Evolutionary conservation across 1,139 yeast species (phyloP), one percentile per base, ranked within the genome.

Genomic region (Yamadazyma diddensiae): DNA sequence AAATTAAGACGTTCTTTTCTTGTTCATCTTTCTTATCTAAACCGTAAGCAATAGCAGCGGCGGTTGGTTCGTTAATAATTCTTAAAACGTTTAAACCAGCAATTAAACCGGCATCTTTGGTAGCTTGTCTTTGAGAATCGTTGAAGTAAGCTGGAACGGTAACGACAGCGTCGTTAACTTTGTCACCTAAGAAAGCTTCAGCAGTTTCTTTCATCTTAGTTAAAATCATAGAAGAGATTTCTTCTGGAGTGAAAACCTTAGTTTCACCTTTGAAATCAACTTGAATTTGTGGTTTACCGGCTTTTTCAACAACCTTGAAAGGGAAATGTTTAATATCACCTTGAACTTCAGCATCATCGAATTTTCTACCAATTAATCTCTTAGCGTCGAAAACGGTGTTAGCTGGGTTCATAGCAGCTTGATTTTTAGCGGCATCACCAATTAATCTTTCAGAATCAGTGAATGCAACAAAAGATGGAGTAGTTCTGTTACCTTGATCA

Each of bases 341-440:
- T 77, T 87, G 95, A 54, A 88, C 96, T 47, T 88, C 78, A 54
- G 81, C 83, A 58, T 88, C 97, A 47, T 78, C 84, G 70, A 78
- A 88, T 65, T 84, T 86, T 72, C 96, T 87, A 71, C 97, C 97
- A 53, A 88, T 88, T 66, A 88, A 81, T 79, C 97, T 94, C 82
- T 88, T 88, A 60, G 96, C 96, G 62, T 88, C 97, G 72, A 88
- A 88, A 59, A 88, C 95, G 53, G 97, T 88, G 85, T 88, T 87
- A 62, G 64, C 75, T 70, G 96, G 96, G 87, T 88, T 87, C 70
- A 87, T 75, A 64, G 96, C 96, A 64, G 96, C 96, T 77, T 88
- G 97, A 73, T 88, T 88, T 87, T 88, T 88, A 65, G 97, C 97
- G 62, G 96, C 95, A 73, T 90, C 97, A 79, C 97, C 97, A 61